phyloP scores from a whole-genome alignment of 1,139 yeast species.

The Kurtzmaniella quercitrusa region DNA sequence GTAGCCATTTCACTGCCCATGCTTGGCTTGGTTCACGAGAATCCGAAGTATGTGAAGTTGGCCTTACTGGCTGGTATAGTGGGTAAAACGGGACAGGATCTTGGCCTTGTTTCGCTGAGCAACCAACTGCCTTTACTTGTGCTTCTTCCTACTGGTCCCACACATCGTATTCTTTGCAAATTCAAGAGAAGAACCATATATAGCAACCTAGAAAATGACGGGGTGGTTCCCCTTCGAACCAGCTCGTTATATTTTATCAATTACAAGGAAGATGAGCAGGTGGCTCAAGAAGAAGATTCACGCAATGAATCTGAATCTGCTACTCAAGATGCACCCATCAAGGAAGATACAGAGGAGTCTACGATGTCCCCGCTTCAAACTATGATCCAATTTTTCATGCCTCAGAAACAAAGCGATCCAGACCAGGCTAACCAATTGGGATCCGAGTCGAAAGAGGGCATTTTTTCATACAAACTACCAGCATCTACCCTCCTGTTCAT shows the following conservation, averaged over 20 bases:
- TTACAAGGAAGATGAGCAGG: slow-evolving; percentile 28
- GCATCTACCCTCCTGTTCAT: slow-evolving; percentile 47
- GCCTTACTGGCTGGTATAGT: slow-evolving; percentile 86
- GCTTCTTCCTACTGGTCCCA: slow-evolving; percentile 76
- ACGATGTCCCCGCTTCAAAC: slow-evolving; percentile 40
- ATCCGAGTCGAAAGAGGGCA: slow-evolving; percentile 4
- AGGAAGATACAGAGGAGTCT: not conserved
- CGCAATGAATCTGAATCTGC: slow-evolving; percentile 18
- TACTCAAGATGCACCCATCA: not conserved
- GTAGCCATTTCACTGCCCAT: slow-evolving; percentile 85
- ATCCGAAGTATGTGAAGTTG: slow-evolving; percentile 81
- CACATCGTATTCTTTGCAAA: slow-evolving; percentile 58
- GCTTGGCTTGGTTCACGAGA: slow-evolving; percentile 79
- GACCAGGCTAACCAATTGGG: slow-evolving; percentile 23
- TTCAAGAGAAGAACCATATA: slow-evolving; percentile 72
- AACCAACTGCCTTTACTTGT: slow-evolving; percentile 59
- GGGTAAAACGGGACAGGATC: slow-evolving; percentile 91
- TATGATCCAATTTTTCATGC: slow-evolving; percentile 41
- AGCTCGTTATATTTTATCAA: slow-evolving; percentile 76
- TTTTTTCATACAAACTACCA: slow-evolving; percentile 4
- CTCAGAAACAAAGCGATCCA: slow-evolving; percentile 36
- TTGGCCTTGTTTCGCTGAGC: slow-evolving; percentile 55
- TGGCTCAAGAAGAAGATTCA: slow-evolving; percentile 16
- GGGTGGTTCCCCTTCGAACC: slow-evolving; percentile 90
- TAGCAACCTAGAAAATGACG: slow-evolving; percentile 81